Evolutionary conservation across 2,329 filamentous ascomycete genomes (phyloP), one percentile per base, ranked within the genome.

Genomic region (Aurifilum marmelostoma): DNA sequence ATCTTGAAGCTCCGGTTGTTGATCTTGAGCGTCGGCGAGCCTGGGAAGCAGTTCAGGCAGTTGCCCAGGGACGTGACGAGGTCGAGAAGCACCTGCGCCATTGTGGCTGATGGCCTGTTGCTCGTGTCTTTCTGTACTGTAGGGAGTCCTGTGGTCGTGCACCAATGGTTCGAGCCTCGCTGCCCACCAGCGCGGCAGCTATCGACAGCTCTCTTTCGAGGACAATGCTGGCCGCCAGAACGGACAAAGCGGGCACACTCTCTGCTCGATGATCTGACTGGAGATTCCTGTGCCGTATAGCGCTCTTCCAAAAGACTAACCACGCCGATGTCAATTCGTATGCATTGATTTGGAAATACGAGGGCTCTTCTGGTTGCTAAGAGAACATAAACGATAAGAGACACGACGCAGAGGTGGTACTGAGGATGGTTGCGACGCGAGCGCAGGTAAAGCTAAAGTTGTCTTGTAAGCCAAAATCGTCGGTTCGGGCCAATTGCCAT

Each of bases 1-100:
- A 99, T 97, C 86, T 97, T 98, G 86, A 97, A 97, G 82, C 90
- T 96, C 71, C 94, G 90, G 77, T 87, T 92, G 81, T 98, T 98
- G 83, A 99, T 96, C 82, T 96, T 97, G 74, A 99, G 88, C 68
- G 95, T 93, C 69, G 96, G 95, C 73, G 93, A 95, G 75, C 92
- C 92, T 18, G 96, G 95, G 78, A 99, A 98, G 84, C 96, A 99
- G 80, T 91, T 95, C 81, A 98, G 90, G 85, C 95, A 98, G 82
- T 94, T 97, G 72, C 93, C 94, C 71, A 99, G 87, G 70, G 94
- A 97, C 80, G 96, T 97, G 74, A 98, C 83, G 47, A 97, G 85
- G 79, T 98, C 96, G 73, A 95, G 88, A 71, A 98, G 84, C 78
- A 97, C 91, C 80, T 94, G 91, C 77, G 92, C 89, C 92, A 95